phyloP scores from a whole-genome alignment of 306 rosid genomes.

The Vigna angularis region DNA sequence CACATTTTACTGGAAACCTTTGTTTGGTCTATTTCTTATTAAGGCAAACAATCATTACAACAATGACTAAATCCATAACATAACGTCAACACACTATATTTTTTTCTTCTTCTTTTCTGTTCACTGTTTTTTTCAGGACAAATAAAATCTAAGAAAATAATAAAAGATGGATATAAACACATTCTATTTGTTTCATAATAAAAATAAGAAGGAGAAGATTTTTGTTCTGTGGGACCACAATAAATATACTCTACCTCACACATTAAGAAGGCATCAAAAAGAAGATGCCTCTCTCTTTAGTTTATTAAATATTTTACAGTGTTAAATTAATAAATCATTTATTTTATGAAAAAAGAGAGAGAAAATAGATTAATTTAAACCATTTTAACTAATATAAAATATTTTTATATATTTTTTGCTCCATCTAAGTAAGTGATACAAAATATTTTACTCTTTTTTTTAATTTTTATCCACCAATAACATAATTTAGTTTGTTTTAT shows the following conservation, averaged over 20 bases:
- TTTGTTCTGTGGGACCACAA: neutral
- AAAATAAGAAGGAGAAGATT: neutral
- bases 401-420: neutral
- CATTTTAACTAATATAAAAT: neutral
- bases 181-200: neutral
- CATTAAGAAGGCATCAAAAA: neutral
- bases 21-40: constrained; percentile 11
- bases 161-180: neutral
- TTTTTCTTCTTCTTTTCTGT: too few relatives aligned
- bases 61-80: constrained; percentile 16
- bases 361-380: neutral
- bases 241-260: neutral
- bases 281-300: too few relatives aligned
- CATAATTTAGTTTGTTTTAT: too few relatives aligned
- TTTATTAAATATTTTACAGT: too few relatives aligned
- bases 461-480: too few relatives aligned
- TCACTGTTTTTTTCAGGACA: neutral
- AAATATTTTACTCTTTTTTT: too few relatives aligned
- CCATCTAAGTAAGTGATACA: too few relatives aligned
- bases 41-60: neutral
- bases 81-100: too few relatives aligned
- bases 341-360: neutral
- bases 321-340: neutral
- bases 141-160: neutral
- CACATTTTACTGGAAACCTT: neutral